A percentile compares a stretch with the other conserved stretches of the same genome.
phyloP scores from a whole-genome alignment of 352 stramenopile genomes.

The Phytophthora tentaculata region DNA sequence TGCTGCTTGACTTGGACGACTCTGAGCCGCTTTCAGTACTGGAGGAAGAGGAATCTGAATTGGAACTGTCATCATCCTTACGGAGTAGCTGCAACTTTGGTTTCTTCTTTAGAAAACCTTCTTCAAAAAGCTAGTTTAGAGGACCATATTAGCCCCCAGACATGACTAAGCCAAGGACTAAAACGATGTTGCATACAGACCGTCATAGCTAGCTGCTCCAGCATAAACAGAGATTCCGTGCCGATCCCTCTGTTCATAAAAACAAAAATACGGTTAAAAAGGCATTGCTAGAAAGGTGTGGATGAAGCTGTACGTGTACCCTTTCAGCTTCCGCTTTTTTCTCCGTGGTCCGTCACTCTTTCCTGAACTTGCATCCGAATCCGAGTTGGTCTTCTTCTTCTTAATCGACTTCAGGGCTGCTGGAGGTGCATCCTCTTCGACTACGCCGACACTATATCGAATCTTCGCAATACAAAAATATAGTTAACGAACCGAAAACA shows the following conservation, averaged over 20 bases:
- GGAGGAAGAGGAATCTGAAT: constrained; percentile 29
- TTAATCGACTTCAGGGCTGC: constrained; percentile 39
- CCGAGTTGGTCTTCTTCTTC: constrained; percentile 6
- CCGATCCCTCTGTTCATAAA: constrained; percentile 27
- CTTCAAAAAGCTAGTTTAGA: constrained; percentile 59
- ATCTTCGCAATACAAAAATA: constrained; percentile 38
- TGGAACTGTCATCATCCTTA: constrained; percentile 28
- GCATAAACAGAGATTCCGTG: constrained; percentile 56
- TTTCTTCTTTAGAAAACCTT: constrained; percentile 56
- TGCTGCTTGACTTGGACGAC: constrained; percentile 16
- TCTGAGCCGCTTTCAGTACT: constrained; percentile 16
- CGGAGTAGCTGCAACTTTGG: constrained; percentile 40
- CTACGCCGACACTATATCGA: constrained; percentile 51
- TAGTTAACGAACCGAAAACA: background rate
- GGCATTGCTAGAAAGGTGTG: background rate
- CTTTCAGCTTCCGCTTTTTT: constrained; percentile 12
- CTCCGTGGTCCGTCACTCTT: background rate
- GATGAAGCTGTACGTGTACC: constrained; percentile 1
- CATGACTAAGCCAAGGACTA: background rate
- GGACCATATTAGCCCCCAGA: background rate
- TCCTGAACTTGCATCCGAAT: constrained; percentile 7
- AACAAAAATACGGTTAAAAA: background rate
- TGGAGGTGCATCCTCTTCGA: constrained; percentile 60
- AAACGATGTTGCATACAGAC: constrained; percentile 26
- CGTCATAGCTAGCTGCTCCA: constrained; percentile 74